phyloP scores from a whole-genome alignment of 805 yeast genomes.

The Lipomyces japonicus region DNA sequence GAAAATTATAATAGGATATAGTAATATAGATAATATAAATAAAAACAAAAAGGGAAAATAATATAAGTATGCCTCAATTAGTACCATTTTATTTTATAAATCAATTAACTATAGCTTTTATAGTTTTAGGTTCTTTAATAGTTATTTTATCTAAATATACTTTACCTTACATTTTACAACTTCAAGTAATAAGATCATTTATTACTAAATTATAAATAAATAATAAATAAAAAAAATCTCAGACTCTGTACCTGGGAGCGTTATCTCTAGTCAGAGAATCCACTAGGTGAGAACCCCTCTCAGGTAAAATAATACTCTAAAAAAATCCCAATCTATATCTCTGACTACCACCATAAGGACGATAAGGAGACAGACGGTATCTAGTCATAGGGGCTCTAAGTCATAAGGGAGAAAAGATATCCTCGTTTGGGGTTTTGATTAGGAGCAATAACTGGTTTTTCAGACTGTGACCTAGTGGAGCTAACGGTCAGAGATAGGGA shows the following conservation, averaged over 20 bases:
- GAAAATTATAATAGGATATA: too few relatives aligned
- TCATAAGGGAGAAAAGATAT: too few relatives aligned
- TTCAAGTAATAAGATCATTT: constrained; percentile 6
- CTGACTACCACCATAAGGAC: background rate
- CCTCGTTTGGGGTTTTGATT: too few relatives aligned
- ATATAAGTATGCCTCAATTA: constrained; percentile 32
- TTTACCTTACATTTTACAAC: constrained; percentile 30
- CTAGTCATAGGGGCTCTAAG: background rate
- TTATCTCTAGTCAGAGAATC: background rate
- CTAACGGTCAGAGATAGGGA: too few relatives aligned
- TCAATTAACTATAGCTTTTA: constrained; percentile 26
- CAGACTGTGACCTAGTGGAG: too few relatives aligned
- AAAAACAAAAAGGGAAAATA: too few relatives aligned
- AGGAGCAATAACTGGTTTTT: too few relatives aligned
- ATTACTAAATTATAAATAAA: constrained; percentile 16
- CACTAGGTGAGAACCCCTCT: background rate
- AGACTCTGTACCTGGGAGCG: background rate
- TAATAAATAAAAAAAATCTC: background rate
- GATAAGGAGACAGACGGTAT: background rate
- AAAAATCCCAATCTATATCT: background rate
- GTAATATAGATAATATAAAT: too few relatives aligned
- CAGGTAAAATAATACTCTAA: background rate
- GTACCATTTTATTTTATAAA: constrained; percentile 29
- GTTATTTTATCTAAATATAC: constrained; percentile 20
- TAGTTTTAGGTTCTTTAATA: constrained; percentile 20